These are phyloP conservation scores for Zygnema circumcarinatum DNA, from an alignment of 139 green algal genomes.

Conservation along the genomic window DNA sequence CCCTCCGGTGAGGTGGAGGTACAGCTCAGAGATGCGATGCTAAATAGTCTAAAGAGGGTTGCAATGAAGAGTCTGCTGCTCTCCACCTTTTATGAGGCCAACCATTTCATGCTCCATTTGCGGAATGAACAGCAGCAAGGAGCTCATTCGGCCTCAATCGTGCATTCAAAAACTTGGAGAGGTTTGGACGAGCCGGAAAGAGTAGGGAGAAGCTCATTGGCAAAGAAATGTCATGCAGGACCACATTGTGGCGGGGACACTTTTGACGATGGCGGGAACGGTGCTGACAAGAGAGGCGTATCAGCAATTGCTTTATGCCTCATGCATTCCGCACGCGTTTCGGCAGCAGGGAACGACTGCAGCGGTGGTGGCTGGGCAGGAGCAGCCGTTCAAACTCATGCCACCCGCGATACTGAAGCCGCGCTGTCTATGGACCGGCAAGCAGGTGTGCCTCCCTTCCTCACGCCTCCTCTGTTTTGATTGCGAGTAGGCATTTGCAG, in stretches of 20 bases:
- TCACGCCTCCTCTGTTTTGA: neutral
- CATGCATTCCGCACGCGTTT: constrained; percentile 32
- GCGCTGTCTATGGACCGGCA: constrained; percentile 86
- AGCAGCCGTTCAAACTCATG: neutral
- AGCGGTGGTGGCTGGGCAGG: neutral
- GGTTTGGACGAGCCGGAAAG: too few relatives aligned
- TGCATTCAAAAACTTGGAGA: too few relatives aligned
- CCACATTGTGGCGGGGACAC: constrained; percentile 83
- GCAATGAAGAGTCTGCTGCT: too few relatives aligned
- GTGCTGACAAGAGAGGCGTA: constrained; percentile 82
- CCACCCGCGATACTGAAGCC: constrained; percentile 84
- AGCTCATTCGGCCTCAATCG: too few relatives aligned
- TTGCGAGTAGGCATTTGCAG: too few relatives aligned
- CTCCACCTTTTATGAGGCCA: too few relatives aligned
- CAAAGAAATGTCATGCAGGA: too few relatives aligned
- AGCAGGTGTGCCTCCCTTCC: constrained; percentile 74
- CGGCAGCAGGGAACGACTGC: neutral
- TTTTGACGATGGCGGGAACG: constrained; percentile 86
- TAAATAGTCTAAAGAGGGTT: constrained; percentile 4
- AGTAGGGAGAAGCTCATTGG: too few relatives aligned
- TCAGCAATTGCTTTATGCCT: constrained; percentile 73
- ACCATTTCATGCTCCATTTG: too few relatives aligned
- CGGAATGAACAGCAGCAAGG: too few relatives aligned
- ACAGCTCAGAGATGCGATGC: constrained; percentile 14
- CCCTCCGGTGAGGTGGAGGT: too few relatives aligned